These are phyloP conservation scores for Ustilago vetiveriae DNA, from an alignment of 1,284 basidiomycete species.

Conservation along the genomic window DNA sequence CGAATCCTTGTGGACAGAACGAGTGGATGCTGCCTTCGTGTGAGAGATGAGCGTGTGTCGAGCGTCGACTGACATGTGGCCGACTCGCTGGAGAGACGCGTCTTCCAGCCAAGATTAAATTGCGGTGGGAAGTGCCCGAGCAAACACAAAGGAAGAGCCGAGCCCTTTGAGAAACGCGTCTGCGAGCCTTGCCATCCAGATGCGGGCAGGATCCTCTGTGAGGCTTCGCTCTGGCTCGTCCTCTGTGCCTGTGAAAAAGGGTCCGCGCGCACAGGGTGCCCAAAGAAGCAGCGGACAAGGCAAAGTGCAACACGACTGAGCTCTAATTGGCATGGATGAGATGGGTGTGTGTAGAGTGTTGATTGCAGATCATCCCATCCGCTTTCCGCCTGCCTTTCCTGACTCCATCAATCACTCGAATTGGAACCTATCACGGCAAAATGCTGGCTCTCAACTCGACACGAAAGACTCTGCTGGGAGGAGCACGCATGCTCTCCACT, in stretches of 20 bases:
- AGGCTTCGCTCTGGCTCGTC: not conserved
- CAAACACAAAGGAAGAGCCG: too few relatives aligned
- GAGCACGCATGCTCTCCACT: constrained; percentile 55
- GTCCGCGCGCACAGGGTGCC: constrained; percentile 4
- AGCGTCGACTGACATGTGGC: too few relatives aligned
- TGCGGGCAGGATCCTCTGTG: too few relatives aligned
- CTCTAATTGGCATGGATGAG: constrained; percentile 7
- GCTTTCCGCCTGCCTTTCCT: too few relatives aligned
- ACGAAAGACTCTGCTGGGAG: constrained; percentile 17
- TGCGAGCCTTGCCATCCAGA: too few relatives aligned
- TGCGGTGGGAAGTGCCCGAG: not conserved
- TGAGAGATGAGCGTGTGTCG: too few relatives aligned
- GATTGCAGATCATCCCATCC: not conserved
- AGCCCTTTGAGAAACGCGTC: too few relatives aligned
- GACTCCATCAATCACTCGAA: not conserved
- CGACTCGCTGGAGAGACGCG: too few relatives aligned
- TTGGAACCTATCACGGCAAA: not conserved
- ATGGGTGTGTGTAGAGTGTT: too few relatives aligned
- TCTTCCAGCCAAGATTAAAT: not conserved
- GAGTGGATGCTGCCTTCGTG: too few relatives aligned
- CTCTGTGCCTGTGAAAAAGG: too few relatives aligned
- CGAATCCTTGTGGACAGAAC: too few relatives aligned
- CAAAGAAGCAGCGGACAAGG: not conserved
- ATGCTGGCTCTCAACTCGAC: constrained; percentile 27
- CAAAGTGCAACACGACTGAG: constrained; percentile 10